Percentiles rank a stretch among this genome's conserved stretches.
These are phyloP conservation scores for Cyberlindnera maclurae DNA, from an alignment of 805 yeast genomes.

Conservation along the genomic window DNA sequence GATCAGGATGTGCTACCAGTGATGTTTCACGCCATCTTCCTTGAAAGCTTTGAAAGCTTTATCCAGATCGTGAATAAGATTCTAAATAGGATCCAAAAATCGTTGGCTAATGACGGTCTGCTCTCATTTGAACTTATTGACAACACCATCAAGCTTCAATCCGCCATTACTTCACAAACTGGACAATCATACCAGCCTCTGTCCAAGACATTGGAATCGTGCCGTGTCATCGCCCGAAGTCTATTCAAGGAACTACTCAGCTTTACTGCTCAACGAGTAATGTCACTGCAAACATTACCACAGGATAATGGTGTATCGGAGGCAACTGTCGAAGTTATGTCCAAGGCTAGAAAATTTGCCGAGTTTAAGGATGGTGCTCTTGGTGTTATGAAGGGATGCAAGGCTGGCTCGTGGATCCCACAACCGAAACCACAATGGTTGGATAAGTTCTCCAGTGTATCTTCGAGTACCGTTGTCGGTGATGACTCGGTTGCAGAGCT, in stretches of 20 bases:
- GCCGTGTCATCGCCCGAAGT: constrained; percentile 27
- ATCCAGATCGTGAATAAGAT: constrained; percentile 32
- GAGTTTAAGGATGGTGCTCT: constrained; percentile 51
- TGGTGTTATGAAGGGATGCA: constrained; percentile 40
- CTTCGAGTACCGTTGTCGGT: constrained; percentile 31
- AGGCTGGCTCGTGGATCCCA: constrained; percentile 66
- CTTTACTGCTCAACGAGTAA: constrained; percentile 47
- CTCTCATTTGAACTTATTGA: constrained; percentile 56
- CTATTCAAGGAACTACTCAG: constrained; percentile 52
- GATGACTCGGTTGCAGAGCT: constrained; percentile 41
- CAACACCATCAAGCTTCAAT: constrained; percentile 29
- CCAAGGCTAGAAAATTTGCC: constrained; percentile 56
- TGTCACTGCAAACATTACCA: constrained; percentile 41
- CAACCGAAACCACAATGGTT: constrained; percentile 50
- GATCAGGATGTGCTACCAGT: constrained; percentile 24
- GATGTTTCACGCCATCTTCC: constrained; percentile 28
- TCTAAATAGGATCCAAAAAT: constrained; percentile 32
- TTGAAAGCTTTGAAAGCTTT: constrained; percentile 32
- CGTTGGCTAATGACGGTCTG: constrained; percentile 41
- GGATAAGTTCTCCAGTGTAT: constrained; percentile 40
- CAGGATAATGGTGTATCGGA: constrained; percentile 68
- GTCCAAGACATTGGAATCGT: constrained; percentile 18
- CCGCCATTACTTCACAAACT: constrained; percentile 26
- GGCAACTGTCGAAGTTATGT: constrained; percentile 64
- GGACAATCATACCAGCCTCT: constrained; percentile 13